phyloP scores from a whole-genome alignment of 2,329 filamentous ascomycete genomes.

The Ascochyta lentis region DNA sequence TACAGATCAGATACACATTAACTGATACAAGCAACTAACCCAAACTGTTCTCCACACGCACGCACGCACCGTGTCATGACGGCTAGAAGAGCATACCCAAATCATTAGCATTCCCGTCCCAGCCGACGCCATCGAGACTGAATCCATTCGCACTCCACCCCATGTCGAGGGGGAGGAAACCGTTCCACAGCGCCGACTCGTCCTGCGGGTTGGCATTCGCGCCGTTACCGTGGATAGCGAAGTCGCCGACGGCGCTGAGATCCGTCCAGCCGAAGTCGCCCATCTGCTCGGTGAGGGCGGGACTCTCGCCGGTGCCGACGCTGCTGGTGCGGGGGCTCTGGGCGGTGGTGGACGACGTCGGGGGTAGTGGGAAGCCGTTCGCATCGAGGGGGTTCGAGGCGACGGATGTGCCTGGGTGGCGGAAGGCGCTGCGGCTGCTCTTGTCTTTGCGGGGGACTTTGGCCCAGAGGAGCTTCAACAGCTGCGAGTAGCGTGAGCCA shows the following conservation, averaged over 20 bases:
- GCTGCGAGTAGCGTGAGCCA: constrained; percentile 55
- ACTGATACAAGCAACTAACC: too few relatives aligned
- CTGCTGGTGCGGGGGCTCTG: constrained; percentile 48
- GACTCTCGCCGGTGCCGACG: constrained; percentile 48
- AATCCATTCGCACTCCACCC: constrained; percentile 42
- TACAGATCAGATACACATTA: too few relatives aligned
- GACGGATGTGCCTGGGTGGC: constrained; percentile 42
- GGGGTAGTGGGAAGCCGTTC: constrained; percentile 32
- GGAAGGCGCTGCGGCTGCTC: constrained; percentile 28
- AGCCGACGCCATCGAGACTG: constrained; percentile 40
- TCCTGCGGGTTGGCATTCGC: constrained; percentile 31
- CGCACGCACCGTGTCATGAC: too few relatives aligned
- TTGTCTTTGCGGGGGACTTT: constrained; percentile 51
- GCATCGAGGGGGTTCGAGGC: constrained; percentile 36
- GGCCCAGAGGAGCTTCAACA: constrained; percentile 57
- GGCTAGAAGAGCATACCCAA: constrained; percentile 39
- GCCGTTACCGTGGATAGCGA: constrained; percentile 54
- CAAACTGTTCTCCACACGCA: too few relatives aligned
- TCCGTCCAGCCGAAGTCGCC: constrained; percentile 60
- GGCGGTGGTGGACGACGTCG: constrained; percentile 19
- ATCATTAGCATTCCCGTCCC: constrained; percentile 30
- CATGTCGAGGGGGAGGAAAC: constrained; percentile 49
- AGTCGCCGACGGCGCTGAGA: constrained; percentile 56
- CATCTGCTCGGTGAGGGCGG: constrained; percentile 55
- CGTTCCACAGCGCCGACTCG: constrained; percentile 38